Evolutionary conservation across 805 yeast species (phyloP).

Genomic region (Saturnispora silvae): DNA sequence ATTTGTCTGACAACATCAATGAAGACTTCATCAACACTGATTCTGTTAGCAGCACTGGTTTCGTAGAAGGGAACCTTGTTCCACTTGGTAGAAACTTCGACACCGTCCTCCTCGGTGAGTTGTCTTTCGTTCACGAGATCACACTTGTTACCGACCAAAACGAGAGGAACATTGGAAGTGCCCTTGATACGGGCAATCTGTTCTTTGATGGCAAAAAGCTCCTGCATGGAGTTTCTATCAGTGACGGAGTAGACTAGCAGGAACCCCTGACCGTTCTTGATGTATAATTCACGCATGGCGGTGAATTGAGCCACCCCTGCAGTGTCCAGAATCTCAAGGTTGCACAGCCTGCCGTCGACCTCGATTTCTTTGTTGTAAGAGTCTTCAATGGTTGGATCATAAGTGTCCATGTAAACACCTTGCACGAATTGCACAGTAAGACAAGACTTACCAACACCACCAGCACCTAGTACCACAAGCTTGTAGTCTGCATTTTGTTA

Average conservation of each 20-base stretch:
- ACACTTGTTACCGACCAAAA: conserved; percentile 83
- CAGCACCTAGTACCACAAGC: conserved; percentile 88
- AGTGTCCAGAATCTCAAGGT: conserved; percentile 64
- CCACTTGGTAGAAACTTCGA: conserved; percentile 74
- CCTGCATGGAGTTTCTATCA: conserved; percentile 59
- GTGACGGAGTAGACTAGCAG: conserved; percentile 49
- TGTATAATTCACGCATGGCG: conserved; percentile 85
- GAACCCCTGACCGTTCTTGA: conserved; percentile 76
- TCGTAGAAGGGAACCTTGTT: conserved; percentile 87
- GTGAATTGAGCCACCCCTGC: conserved; percentile 81
- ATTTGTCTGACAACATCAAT: conserved; percentile 83
- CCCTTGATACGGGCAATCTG: conserved; percentile 82
- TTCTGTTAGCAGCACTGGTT: conserved; percentile 82
- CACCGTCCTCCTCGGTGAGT: conserved; percentile 74
- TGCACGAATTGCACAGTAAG: conserved; percentile 87
- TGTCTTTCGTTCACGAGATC: conserved; percentile 69
- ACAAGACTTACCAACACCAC: conserved; percentile 95
- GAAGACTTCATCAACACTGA: conserved; percentile 86
- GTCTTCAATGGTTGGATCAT: conserved; percentile 96
- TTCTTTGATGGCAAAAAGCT: conserved; percentile 66
- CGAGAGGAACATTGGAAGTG: conserved; percentile 70
- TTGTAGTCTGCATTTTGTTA: conserved; percentile 51
- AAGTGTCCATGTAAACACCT: conserved; percentile 79
- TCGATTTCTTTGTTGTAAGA: conserved; percentile 83
- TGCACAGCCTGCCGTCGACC: conserved; percentile 80